Percentiles rank a stretch among this genome's conserved stretches.
Evolutionary conservation across 164 flowering plant genomes (phyloP).

Genomic region (Kingdonia uniflora): DNA sequence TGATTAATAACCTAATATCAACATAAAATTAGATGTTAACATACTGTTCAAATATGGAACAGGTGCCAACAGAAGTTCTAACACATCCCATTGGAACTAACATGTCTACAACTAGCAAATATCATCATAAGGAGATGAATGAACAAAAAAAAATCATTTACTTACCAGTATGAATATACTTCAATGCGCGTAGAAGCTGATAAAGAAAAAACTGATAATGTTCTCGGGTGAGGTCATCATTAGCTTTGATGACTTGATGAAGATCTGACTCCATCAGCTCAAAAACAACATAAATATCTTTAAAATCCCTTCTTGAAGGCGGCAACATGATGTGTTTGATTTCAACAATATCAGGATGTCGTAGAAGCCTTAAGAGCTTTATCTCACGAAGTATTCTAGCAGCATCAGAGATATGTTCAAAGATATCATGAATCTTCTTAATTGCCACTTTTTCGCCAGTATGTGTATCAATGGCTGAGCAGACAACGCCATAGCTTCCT

Average conservation of each 20-base stretch:
- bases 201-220: slow-evolving; percentile 92
- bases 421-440: slow-evolving; percentile 71
- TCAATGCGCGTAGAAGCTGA: slow-evolving; percentile 80
- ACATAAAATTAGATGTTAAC: too few species aligned
- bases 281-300: slow-evolving; percentile 78
- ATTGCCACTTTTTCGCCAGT: slow-evolving; percentile 76
- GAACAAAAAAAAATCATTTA: not conserved
- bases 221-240: slow-evolving; percentile 75
- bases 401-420: slow-evolving; percentile 85
- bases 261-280: slow-evolving; percentile 90
- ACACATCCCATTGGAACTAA: too few species aligned
- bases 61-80: too few species aligned
- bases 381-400: slow-evolving; percentile 89
- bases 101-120: too few species aligned
- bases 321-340: slow-evolving; percentile 88
- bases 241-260: slow-evolving; percentile 84
- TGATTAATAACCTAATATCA: too few species aligned
- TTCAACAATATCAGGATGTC: slow-evolving; percentile 93
- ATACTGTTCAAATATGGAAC: too few species aligned
- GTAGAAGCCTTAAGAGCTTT: slow-evolving; percentile 75
- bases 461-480: slow-evolving; percentile 64
- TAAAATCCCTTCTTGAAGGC: slow-evolving; percentile 67
- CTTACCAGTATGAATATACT: slow-evolving; percentile 84
- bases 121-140: not conserved
- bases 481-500: slow-evolving; percentile 76